Evolutionary conservation across 2,329 filamentous ascomycete genomes (phyloP).

Genomic region (Penicillium griseofulvum): DNA sequence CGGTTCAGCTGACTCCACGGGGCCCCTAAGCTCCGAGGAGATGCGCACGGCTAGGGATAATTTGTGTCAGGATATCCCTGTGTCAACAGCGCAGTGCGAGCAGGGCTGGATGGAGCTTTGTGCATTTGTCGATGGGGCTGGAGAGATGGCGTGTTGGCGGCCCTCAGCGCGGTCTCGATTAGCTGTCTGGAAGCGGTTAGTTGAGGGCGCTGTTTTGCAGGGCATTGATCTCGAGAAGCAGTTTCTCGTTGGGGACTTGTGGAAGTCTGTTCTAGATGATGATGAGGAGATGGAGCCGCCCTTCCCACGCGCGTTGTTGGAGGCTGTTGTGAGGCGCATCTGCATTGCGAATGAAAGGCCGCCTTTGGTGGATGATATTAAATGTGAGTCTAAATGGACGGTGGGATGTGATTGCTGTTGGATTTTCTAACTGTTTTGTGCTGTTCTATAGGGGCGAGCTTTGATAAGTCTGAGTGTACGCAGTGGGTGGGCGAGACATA

Average conservation of each 20-base stretch:
- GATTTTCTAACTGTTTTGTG: background rate
- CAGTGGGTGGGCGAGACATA: conserved; percentile 42
- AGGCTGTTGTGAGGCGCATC: conserved; percentile 39
- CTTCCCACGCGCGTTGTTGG: conserved; percentile 36
- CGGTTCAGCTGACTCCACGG: conserved; percentile 18
- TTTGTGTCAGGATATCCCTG: conserved; percentile 52
- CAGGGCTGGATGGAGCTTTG: conserved; percentile 51
- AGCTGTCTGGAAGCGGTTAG: conserved; percentile 49
- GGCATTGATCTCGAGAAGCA: conserved; percentile 42
- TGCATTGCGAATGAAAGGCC: conserved; percentile 27
- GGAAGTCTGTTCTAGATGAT: conserved; percentile 41
- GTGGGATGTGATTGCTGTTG: background rate
- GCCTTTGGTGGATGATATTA: conserved; percentile 27
- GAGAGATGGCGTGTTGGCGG: conserved; percentile 36
- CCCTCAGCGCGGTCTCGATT: conserved; percentile 50
- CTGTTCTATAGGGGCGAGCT: conserved; percentile 36
- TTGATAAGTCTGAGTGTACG: conserved; percentile 36
- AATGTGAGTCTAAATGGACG: conserved; percentile 34
- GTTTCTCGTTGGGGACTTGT: conserved; percentile 42
- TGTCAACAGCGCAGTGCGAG: conserved; percentile 53
- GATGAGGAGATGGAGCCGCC: conserved; percentile 25
- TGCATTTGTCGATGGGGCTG: conserved; percentile 49
- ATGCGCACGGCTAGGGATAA: conserved; percentile 33
- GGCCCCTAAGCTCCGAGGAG: conserved; percentile 28
- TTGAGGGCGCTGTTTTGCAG: conserved; percentile 41